Base-by-base conservation (phyloP, 2,329 filamentous ascomycete species). In the Corniculantispora saksenae region DNA sequence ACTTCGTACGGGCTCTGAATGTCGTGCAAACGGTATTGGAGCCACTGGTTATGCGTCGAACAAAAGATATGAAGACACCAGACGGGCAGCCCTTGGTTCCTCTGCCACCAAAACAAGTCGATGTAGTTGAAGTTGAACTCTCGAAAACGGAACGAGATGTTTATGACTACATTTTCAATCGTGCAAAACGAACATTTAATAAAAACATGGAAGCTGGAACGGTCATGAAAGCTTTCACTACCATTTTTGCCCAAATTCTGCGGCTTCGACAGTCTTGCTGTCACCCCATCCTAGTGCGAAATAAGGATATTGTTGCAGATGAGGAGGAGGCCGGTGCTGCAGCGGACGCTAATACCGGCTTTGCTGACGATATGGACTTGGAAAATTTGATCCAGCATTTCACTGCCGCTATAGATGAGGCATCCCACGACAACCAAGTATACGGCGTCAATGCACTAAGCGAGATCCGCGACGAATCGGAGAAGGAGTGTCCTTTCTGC, bases 11-110 rank as follows among this genome's bases (percentile, higher is more conserved):
- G 5, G 95, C 95, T 0, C 83, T 99, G 9, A 95, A 98, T 74
- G 95, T 99, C 2, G 95, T 99, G 1, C 95, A 99, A 75, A 99
- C 94, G 0, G 94, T 99, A 0, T 80, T 99, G 6, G 95, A 99
- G 74, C 95, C 95, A 9, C 81, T 99, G n/a, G 95, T 99, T 10
- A 88, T 99, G 77, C 87, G 95, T 53, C 87, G 95, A 67, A 99
- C 95, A 0, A 99, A 99, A 75, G 94, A 97, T 68, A 99, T 99
- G 95, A 97, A 93, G 78, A 98, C 93, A 0, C 94, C 95, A 0
- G 88, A 91, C 61, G 95, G 95, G 8, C 70, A 81, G 38, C 82
- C 81, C 1, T 79, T 99, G 3, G 94, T 99, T 1, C 88, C 91
- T 0, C 80, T 99, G 8, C 95, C 95, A 2, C 85, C 89, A 1